These are phyloP conservation scores for Fusarium tupiense DNA, from an alignment of 2,329 filamentous ascomycete species.

Conservation along the genomic window DNA sequence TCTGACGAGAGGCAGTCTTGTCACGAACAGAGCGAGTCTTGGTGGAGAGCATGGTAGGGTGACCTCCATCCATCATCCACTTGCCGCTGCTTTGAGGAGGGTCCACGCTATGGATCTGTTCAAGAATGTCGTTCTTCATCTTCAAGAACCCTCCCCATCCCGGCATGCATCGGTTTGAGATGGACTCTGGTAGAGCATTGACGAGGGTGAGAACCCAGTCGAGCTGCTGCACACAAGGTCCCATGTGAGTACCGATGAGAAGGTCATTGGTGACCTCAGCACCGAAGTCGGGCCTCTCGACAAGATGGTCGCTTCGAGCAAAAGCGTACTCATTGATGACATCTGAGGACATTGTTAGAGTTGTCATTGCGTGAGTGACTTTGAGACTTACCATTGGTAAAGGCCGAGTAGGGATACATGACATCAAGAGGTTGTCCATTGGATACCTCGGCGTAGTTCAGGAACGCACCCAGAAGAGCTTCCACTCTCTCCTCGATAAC, in stretches of 20 bases:
- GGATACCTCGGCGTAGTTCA: constrained; percentile 41
- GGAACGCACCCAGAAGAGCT: constrained; percentile 46
- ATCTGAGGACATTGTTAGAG: constrained; percentile 38
- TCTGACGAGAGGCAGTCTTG: constrained; percentile 48
- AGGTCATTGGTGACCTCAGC: constrained; percentile 49
- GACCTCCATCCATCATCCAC: constrained; percentile 47
- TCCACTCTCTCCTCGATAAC: constrained; percentile 50
- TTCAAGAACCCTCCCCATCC: constrained; percentile 52
- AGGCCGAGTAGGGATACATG: constrained; percentile 52
- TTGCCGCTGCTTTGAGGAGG: constrained; percentile 47
- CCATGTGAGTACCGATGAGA: constrained; percentile 51
- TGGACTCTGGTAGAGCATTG: constrained; percentile 48
- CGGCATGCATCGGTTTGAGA: constrained; percentile 49
- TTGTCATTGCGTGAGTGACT: not conserved
- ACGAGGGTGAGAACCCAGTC: constrained; percentile 49
- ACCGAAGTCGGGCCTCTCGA: constrained; percentile 49
- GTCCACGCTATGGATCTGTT: constrained; percentile 50
- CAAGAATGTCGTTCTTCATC: constrained; percentile 51
- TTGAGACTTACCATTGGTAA: constrained; percentile 48
- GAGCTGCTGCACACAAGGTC: constrained; percentile 50
- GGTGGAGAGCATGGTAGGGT: constrained; percentile 51
- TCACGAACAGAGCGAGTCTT: constrained; percentile 46
- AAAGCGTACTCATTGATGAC: constrained; percentile 55
- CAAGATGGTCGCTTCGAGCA: constrained; percentile 48
- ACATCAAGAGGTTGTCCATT: constrained; percentile 46